phyloP scores from a whole-genome alignment of 1,284 basidiomycete species.

The Leccinum griseonigrum region DNA sequence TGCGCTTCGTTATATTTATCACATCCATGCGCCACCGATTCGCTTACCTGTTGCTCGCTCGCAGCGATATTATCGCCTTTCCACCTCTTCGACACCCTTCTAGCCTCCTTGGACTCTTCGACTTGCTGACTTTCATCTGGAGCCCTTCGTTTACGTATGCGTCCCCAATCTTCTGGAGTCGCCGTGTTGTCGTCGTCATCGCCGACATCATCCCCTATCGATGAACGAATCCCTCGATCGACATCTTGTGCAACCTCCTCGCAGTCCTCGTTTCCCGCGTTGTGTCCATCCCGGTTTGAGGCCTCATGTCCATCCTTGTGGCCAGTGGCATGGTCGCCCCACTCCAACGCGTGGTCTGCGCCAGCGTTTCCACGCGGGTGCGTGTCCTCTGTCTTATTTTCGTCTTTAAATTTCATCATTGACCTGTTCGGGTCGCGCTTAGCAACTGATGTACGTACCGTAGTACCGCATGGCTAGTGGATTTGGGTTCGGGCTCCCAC shows the following conservation, averaged over 20 bases:
- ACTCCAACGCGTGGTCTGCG: neutral
- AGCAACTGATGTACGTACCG: neutral
- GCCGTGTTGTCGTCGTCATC: neutral
- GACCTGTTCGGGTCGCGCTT: neutral
- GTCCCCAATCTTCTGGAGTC: neutral
- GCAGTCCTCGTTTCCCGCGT: neutral
- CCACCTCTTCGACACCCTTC: neutral
- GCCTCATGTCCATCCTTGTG: neutral
- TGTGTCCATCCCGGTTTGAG: neutral
- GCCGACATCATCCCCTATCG: neutral
- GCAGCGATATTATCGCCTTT: neutral
- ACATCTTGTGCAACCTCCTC: neutral
- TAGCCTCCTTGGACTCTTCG: neutral
- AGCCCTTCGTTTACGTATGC: neutral
- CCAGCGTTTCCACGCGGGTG: neutral
- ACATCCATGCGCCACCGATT: neutral
- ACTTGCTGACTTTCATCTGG: neutral
- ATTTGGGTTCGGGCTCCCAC: neutral
- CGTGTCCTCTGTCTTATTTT: neutral
- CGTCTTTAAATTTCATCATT: neutral
- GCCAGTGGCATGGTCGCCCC: neutral
- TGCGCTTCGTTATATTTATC: neutral
- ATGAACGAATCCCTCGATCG: neutral
- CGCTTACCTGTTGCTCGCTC: neutral
- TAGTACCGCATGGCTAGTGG: neutral